Percentiles rank a stretch among this genome's conserved stretches.
Conservation (phyloP, 2,329 filamentous ascomycete genomes). For the Pseudocercospora crystallina region DNA sequence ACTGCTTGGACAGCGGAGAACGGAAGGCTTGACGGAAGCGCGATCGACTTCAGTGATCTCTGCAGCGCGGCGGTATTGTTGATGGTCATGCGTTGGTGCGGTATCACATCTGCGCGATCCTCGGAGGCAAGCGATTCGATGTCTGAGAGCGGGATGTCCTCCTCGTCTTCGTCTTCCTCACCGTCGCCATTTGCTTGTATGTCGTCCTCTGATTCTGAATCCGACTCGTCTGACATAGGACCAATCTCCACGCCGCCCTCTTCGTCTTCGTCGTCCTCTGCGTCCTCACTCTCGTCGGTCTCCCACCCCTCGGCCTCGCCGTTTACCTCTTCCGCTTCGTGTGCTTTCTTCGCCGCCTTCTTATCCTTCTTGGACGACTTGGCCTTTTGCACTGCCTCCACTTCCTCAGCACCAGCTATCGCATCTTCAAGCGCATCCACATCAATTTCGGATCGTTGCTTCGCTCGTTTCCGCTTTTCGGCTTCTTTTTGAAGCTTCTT, state of each 20-base stretch:
- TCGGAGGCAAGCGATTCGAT: conserved; percentile 75
- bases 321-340: conserved; percentile 24
- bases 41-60: conserved; percentile 75
- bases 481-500: conserved; percentile 54
- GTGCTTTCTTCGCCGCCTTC: conserved; percentile 20
- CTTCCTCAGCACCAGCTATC: conserved; percentile 30
- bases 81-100: conserved; percentile 90
- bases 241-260: conserved; percentile 39
- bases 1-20: conserved; percentile 85
- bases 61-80: conserved; percentile 91
- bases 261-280: conserved; percentile 41
- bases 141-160: conserved; percentile 87
- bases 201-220: conserved; percentile 36
- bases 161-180: conserved; percentile 53
- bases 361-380: conserved; percentile 14
- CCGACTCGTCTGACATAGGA: conserved; percentile 35
- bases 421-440: conserved; percentile 31
- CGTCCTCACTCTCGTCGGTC: conserved; percentile 32
- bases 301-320: conserved; percentile 33
- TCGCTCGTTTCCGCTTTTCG: conserved; percentile 48
- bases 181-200: conserved; percentile 44
- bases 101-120: conserved; percentile 81
- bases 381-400: conserved; percentile 20
- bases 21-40: conserved; percentile 66
- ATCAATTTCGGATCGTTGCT: conserved; percentile 33